These are phyloP conservation scores for Phyllachora maydis DNA, from an alignment of 2,329 filamentous ascomycete genomes.

Conservation along the genomic window DNA sequence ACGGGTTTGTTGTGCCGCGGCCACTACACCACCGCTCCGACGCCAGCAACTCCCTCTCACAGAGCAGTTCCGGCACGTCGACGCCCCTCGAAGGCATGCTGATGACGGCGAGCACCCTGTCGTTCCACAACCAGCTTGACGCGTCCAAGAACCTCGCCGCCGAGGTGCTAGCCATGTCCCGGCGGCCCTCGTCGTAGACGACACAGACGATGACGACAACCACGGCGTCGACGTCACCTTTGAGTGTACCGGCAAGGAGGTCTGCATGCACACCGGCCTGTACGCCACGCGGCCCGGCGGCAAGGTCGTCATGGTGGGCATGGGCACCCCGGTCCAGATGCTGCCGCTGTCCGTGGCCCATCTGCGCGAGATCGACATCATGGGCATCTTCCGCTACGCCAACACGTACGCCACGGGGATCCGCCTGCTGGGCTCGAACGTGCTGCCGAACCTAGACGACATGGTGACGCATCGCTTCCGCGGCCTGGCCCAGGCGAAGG, in stretches of 20 bases:
- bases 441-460: slow-evolving; percentile 42
- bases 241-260: slow-evolving; percentile 59
- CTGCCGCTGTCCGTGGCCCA: slow-evolving; percentile 51
- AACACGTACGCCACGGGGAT: slow-evolving; percentile 60
- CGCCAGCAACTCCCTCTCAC: slow-evolving; percentile 19
- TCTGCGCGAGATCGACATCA: slow-evolving; percentile 54
- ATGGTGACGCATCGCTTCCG: slow-evolving; percentile 56
- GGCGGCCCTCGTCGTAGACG: slow-evolving; percentile 8
- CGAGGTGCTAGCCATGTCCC: slow-evolving; percentile 23
- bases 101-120: slow-evolving; percentile 23
- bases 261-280: slow-evolving; percentile 55
- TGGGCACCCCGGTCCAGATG: slow-evolving; percentile 60
- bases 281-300: slow-evolving; percentile 52
- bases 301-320: slow-evolving; percentile 56
- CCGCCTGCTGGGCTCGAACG: slow-evolving; percentile 24
- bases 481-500: slow-evolving; percentile 37
- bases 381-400: slow-evolving; percentile 62
- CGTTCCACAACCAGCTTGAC: slow-evolving; percentile 26
- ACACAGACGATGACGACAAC: slow-evolving; percentile 30
- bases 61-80: slow-evolving; percentile 24
- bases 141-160: slow-evolving; percentile 25
- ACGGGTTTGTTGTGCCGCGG: slow-evolving; percentile 31
- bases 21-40: slow-evolving; percentile 20
- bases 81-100: slow-evolving; percentile 20
- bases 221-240: slow-evolving; percentile 50